Conservation (phyloP, 2,329 filamentous ascomycete species). For the Phialophora expanda region DNA sequence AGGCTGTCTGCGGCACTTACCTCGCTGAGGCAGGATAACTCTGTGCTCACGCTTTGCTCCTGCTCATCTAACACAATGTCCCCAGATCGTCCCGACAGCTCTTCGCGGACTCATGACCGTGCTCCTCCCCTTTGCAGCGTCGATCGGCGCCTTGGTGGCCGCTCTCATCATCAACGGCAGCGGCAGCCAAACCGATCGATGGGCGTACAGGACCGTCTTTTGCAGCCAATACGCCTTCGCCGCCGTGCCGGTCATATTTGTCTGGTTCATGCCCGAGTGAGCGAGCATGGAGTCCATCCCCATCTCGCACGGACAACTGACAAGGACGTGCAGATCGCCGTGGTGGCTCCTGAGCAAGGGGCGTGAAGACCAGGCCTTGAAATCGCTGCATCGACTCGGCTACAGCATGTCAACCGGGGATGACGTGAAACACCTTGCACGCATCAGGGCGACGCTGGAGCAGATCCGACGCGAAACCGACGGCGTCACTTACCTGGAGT, state of each 20-base stretch:
- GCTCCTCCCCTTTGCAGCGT: slow-evolving; percentile 50
- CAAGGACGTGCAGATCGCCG: slow-evolving; percentile 41
- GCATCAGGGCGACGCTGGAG: slow-evolving; percentile 42
- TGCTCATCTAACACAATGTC: slow-evolving; percentile 32
- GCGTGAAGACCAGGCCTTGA: slow-evolving; percentile 43
- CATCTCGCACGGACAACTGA: neutral
- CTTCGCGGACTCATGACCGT: slow-evolving; percentile 57
- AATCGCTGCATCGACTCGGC: slow-evolving; percentile 40
- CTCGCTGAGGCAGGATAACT: slow-evolving; percentile 44
- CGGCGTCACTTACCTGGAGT: slow-evolving; percentile 49
- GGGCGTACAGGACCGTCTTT: slow-evolving; percentile 53
- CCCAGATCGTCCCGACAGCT: slow-evolving; percentile 50
- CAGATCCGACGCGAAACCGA: slow-evolving; percentile 42
- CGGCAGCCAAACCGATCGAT: slow-evolving; percentile 46
- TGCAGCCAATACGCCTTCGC: slow-evolving; percentile 52
- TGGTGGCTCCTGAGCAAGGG: slow-evolving; percentile 49
- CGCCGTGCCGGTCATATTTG: slow-evolving; percentile 42
- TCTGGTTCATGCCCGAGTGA: slow-evolving; percentile 34
- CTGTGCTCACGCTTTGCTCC: neutral
- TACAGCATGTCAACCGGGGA: slow-evolving; percentile 4
- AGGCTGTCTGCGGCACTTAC: slow-evolving; percentile 50
- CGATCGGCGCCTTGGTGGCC: slow-evolving; percentile 49
- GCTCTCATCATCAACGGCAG: slow-evolving; percentile 49
- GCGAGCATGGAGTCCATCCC: neutral
- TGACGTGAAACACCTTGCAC: slow-evolving; percentile 42